These are phyloP conservation scores for Skeletonema tropicum DNA, from an alignment of 108 stramenopile genomes.

Conservation along the genomic window DNA sequence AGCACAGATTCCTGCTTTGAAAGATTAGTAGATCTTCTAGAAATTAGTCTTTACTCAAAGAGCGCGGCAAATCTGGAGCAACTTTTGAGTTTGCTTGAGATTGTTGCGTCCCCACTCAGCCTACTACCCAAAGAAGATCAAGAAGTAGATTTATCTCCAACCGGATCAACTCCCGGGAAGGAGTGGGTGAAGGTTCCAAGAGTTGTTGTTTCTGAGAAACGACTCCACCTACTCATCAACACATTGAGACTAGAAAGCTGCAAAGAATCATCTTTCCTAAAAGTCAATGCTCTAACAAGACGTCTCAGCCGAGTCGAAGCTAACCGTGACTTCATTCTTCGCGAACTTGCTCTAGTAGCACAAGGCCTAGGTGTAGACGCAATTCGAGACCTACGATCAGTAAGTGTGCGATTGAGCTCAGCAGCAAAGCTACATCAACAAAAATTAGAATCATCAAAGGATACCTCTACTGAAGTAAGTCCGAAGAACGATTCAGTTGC, in stretches of 20 bases:
- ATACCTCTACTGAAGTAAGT: slow-evolving; percentile 6
- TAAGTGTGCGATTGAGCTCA: slow-evolving; percentile 64
- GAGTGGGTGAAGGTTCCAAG: slow-evolving; percentile 80
- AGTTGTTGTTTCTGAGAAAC: slow-evolving; percentile 59
- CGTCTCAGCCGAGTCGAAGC: slow-evolving; percentile 75
- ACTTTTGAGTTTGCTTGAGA: slow-evolving; percentile 73
- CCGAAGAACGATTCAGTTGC: slow-evolving; percentile 28
- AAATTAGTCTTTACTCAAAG: slow-evolving; percentile 60
- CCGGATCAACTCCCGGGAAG: slow-evolving; percentile 61
- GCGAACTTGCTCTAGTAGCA: slow-evolving; percentile 53
- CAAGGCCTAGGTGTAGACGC: slow-evolving; percentile 76
- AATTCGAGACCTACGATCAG: slow-evolving; percentile 69
- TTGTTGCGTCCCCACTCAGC: slow-evolving; percentile 73
- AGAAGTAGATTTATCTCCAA: slow-evolving; percentile 50
- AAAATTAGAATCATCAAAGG: slow-evolving; percentile 10
- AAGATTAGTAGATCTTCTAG: slow-evolving; percentile 67
- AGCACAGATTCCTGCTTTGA: slow-evolving; percentile 56
- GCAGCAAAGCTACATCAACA: slow-evolving; percentile 35
- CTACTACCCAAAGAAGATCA: slow-evolving; percentile 72
- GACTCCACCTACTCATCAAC: slow-evolving; percentile 75
- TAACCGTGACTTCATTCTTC: slow-evolving; percentile 40
- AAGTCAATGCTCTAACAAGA: slow-evolving; percentile 75
- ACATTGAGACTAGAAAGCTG: slow-evolving; percentile 78
- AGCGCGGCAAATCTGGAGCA: slow-evolving; percentile 84
- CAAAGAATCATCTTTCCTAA: slow-evolving; percentile 74